These are phyloP conservation scores for Bodo saltans DNA, from an alignment of 78 protist genomes.

Conservation along the genomic window DNA sequence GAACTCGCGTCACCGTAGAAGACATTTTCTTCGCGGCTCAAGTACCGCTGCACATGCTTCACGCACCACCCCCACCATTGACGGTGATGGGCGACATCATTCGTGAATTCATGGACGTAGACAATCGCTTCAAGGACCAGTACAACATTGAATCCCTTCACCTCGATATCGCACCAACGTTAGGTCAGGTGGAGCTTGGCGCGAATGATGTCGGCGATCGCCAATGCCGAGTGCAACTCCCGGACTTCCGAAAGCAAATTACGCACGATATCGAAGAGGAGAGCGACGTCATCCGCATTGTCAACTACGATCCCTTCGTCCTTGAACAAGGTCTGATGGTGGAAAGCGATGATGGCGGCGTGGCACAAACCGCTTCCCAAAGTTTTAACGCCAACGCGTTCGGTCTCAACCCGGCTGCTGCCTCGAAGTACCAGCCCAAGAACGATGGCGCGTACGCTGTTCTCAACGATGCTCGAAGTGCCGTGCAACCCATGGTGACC, in stretches of 20 bases:
- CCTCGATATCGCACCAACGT: neutral
- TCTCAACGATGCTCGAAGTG: neutral
- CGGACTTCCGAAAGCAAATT: neutral
- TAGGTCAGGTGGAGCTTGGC: constrained; percentile 5
- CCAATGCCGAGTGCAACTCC: neutral
- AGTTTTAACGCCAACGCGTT: neutral
- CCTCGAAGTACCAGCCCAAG: neutral
- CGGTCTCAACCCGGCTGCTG: neutral
- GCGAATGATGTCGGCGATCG: constrained; percentile 9
- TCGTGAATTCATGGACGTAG: constrained; percentile 6
- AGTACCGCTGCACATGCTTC: neutral
- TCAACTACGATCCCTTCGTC: constrained; percentile 25
- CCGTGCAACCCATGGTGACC: neutral
- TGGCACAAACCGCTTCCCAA: neutral
- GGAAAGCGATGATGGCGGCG: neutral
- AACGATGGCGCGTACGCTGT: constrained; percentile 17
- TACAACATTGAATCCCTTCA: neutral
- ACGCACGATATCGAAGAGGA: neutral
- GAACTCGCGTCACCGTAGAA: neutral
- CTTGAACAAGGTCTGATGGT: neutral
- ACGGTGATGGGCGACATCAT: neutral
- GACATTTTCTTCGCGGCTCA: constrained; percentile 23
- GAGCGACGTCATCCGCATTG: neutral
- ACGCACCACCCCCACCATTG: neutral
- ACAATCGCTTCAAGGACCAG: constrained; percentile 4